These are phyloP conservation scores for Alternaria sp. DNA, from an alignment of 2,329 filamentous ascomycete species.

Conservation along the genomic window DNA sequence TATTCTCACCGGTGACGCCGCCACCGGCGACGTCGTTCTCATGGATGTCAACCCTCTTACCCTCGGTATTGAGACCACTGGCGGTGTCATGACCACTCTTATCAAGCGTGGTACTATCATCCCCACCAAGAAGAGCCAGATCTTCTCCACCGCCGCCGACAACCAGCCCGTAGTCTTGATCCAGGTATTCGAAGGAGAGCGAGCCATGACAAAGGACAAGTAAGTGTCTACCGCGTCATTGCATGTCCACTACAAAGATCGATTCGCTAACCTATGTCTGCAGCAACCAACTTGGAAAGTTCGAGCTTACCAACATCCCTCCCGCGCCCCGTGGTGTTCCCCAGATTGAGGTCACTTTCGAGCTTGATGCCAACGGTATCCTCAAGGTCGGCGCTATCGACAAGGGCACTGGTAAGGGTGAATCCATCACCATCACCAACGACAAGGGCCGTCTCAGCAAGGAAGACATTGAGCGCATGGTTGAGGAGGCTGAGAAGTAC, in stretches of 20 bases:
- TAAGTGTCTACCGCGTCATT: not conserved
- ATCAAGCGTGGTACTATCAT: conserved; percentile 95
- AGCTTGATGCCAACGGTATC: conserved; percentile 98
- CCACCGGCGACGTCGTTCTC: conserved; percentile 80
- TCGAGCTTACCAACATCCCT: conserved; percentile 95
- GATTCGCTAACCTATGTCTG: not conserved
- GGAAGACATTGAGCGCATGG: conserved; percentile 99
- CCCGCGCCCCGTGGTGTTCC: conserved; percentile 94
- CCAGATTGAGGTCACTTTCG: conserved; percentile 97
- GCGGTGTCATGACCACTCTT: conserved; percentile 96
- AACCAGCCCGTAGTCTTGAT: conserved; percentile 96
- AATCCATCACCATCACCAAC: conserved; percentile 99
- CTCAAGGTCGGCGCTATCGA: conserved; percentile 94
- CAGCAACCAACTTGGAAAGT: conserved; percentile 90
- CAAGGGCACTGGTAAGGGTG: conserved; percentile 96
- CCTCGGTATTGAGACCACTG: conserved; percentile 96
- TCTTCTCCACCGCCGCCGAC: conserved; percentile 95
- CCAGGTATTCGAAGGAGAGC: conserved; percentile 94
- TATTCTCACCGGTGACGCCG: conserved; percentile 88
- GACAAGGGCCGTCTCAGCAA: conserved; percentile 97
- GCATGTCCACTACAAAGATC: not conserved
- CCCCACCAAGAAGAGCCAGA: conserved; percentile 95
- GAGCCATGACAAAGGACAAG: conserved; percentile 85
- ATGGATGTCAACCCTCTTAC: conserved; percentile 98
- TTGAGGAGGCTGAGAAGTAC: conserved; percentile 96